phyloP scores from a whole-genome alignment of 2,329 filamentous ascomycete genomes.

The Alternaria sp. region DNA sequence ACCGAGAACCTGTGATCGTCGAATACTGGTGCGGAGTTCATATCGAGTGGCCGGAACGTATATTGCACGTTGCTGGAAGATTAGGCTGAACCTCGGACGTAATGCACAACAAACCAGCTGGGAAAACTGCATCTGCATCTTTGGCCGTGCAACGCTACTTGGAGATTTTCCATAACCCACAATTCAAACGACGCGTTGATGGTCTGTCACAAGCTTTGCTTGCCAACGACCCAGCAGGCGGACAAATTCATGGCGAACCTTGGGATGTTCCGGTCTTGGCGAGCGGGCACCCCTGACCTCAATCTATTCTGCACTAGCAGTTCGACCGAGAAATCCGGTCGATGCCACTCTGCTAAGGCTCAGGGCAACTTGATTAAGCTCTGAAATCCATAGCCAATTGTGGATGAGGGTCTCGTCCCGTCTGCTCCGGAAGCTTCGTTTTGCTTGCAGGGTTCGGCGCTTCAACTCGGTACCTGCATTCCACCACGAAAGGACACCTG shows the following conservation, averaged over 20 bases:
- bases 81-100: slow-evolving; percentile 38
- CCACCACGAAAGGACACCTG: slow-evolving; percentile 9
- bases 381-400: slow-evolving; percentile 24
- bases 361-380: slow-evolving; percentile 24
- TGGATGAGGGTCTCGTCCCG: slow-evolving; percentile 43
- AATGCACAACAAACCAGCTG: slow-evolving; percentile 7
- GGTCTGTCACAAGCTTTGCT: not conserved
- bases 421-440: slow-evolving; percentile 37
- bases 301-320: slow-evolving; percentile 14
- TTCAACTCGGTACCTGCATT: slow-evolving; percentile 14
- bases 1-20: slow-evolving; percentile 8
- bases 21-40: slow-evolving; percentile 9
- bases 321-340: slow-evolving; percentile 28
- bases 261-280: slow-evolving; percentile 8
- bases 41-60: slow-evolving; percentile 29
- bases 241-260: slow-evolving; percentile 4
- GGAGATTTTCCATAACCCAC: not conserved
- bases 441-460: slow-evolving; percentile 8
- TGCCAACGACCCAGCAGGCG: not conserved
- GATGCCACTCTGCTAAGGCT: slow-evolving; percentile 30
- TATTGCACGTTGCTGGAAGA: slow-evolving; percentile 34
- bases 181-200: not conserved
- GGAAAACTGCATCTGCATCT: not conserved
- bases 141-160: not conserved
- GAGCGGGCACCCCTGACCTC: slow-evolving; percentile 8